These are phyloP conservation scores for Volvox carteri DNA, from an alignment of 163 green algal species.

Conservation along the genomic window DNA sequence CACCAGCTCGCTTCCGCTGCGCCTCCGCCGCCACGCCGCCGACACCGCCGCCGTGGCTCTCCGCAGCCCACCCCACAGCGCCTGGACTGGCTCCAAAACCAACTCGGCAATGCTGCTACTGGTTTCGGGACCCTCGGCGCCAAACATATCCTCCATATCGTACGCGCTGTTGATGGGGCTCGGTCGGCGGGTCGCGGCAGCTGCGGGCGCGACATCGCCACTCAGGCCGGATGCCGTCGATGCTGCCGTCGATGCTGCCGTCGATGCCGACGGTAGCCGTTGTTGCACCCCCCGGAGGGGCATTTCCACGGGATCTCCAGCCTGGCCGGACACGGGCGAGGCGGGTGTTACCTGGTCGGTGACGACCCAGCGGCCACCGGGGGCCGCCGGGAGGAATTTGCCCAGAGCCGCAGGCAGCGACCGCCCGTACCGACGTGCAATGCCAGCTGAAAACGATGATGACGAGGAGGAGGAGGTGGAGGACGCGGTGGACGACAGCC, in stretches of 20 bases:
- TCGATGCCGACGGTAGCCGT: too few species aligned
- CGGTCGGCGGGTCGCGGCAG: neutral
- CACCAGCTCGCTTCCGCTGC: constrained; percentile 23
- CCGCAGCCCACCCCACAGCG: neutral
- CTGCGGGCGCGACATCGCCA: neutral
- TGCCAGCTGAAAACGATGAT: neutral
- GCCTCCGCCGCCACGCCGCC: constrained; percentile 7
- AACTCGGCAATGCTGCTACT: constrained; percentile 17
- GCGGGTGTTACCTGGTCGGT: neutral
- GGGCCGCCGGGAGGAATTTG: neutral
- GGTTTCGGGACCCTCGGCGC: neutral
- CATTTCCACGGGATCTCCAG: too few species aligned
- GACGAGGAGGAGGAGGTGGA: too few species aligned
- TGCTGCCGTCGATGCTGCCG: neutral
- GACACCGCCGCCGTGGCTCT: neutral
- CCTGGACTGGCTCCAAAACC: constrained; percentile 24
- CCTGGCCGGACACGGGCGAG: too few species aligned
- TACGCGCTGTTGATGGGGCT: constrained; percentile 56
- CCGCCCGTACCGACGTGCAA: neutral
- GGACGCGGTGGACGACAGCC: too few species aligned
- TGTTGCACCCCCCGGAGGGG: neutral
- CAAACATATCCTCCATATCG: constrained; percentile 41
- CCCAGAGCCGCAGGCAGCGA: neutral
- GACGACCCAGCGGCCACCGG: neutral
- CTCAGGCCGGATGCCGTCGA: neutral